A percentile compares a stretch with the other conserved stretches of the same genome.
phyloP scores from a whole-genome alignment of 1,284 basidiomycete species.

The Takashimella tepidaria region DNA sequence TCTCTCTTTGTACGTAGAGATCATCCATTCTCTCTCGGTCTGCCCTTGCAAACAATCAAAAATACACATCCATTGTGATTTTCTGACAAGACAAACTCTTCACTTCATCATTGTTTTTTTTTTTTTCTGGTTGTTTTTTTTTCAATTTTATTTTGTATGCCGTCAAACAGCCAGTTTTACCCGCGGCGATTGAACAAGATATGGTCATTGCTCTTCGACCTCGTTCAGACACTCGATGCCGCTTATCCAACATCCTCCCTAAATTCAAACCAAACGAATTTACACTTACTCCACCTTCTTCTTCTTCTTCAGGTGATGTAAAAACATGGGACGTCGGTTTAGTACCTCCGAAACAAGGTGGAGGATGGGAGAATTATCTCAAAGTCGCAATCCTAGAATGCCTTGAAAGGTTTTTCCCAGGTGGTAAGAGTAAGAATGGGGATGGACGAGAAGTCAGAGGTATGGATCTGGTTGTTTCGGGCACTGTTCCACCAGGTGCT shows the following conservation, averaged over 20 bases:
- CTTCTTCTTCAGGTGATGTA: too few relatives aligned
- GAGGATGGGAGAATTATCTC: slow-evolving; percentile 80
- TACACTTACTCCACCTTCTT: slow-evolving; percentile 52
- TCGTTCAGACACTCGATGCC: slow-evolving; percentile 2
- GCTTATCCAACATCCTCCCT: slow-evolving; percentile 59
- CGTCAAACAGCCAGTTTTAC: slow-evolving; percentile 56
- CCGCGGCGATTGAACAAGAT: slow-evolving; percentile 77
- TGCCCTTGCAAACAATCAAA: too few relatives aligned
- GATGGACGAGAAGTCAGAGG: slow-evolving; percentile 48
- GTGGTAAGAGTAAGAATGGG: slow-evolving; percentile 44
- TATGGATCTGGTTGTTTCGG: slow-evolving; percentile 68
- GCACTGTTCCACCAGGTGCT: slow-evolving; percentile 73
- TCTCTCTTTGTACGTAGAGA: slow-evolving; percentile 40
- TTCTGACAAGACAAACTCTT: too few relatives aligned
- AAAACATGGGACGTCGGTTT: slow-evolving; percentile 66
- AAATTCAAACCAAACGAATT: slow-evolving; percentile 54
- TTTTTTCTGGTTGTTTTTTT: too few relatives aligned
- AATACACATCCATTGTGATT: too few relatives aligned
- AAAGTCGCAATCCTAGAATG: slow-evolving; percentile 54
- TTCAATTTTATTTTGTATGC: too few relatives aligned
- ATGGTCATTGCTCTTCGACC: slow-evolving; percentile 70
- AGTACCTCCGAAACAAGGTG: slow-evolving; percentile 54
- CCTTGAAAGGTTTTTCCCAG: slow-evolving; percentile 22
- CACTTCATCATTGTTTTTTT: too few relatives aligned
- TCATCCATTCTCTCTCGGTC: too few relatives aligned